Evolutionary conservation across 345 rosid genomes (phyloP).

Genomic region (Barbarea vulgaris): DNA sequence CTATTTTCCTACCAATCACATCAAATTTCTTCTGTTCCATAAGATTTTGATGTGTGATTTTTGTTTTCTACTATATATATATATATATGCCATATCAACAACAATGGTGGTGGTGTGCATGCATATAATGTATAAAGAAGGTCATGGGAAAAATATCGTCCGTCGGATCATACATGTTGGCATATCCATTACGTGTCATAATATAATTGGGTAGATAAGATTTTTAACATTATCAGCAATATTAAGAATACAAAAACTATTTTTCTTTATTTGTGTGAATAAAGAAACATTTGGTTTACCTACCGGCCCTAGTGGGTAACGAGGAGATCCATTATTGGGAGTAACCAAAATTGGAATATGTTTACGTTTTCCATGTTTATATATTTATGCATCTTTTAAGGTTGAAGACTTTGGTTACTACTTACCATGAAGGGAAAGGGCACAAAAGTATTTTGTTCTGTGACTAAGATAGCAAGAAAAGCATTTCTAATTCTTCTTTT

Average conservation of each 20-base stretch:
- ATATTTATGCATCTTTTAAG: slow-evolving; percentile 39
- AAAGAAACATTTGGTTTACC: slow-evolving; percentile 21
- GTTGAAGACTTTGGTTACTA: slow-evolving; percentile 38
- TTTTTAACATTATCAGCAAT: slow-evolving; percentile 21
- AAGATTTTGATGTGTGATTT: background rate
- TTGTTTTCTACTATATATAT: background rate
- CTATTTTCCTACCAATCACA: slow-evolving; percentile 15
- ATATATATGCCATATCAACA: background rate
- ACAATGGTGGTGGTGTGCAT: background rate
- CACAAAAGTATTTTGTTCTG: slow-evolving; percentile 17
- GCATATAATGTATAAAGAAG: background rate
- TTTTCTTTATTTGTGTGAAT: background rate
- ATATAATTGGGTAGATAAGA: slow-evolving; percentile 19
- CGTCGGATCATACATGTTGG: slow-evolving; percentile 23
- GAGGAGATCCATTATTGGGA: slow-evolving; percentile 33
- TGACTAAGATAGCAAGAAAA: slow-evolving; percentile 26
- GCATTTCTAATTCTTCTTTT: slow-evolving; percentile 3
- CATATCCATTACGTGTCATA: slow-evolving; percentile 36
- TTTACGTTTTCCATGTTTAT: slow-evolving; percentile 29
- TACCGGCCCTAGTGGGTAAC: slow-evolving; percentile 34
- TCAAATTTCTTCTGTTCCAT: background rate
- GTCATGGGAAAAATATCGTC: background rate
- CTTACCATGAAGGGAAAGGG: slow-evolving; percentile 42
- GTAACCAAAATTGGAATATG: slow-evolving; percentile 39
- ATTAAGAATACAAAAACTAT: background rate